A percentile compares a stretch with the other conserved stretches of the same genome.
phyloP scores from a whole-genome alignment of 257 asterid species.

The Primulina eburnea region DNA sequence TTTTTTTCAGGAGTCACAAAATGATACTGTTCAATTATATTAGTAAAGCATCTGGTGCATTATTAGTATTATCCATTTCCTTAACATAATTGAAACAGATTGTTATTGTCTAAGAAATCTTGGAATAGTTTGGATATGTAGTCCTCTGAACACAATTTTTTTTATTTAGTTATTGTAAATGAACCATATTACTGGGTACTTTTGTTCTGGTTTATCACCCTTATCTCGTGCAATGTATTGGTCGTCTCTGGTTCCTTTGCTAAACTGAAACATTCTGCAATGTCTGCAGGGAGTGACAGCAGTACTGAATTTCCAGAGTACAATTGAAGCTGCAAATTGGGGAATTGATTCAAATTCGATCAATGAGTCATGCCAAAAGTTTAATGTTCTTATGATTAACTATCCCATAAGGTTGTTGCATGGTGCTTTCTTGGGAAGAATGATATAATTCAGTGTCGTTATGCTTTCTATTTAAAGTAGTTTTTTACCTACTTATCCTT shows the following conservation, averaged over 20 bases:
- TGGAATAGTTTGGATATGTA: not conserved
- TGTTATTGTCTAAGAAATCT: not conserved
- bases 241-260: slow-evolving; percentile 26
- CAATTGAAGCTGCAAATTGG: slow-evolving; percentile 83
- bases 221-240: slow-evolving; percentile 10
- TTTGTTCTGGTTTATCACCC: slow-evolving; percentile 9
- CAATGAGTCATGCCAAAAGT: slow-evolving; percentile 76
- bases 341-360: slow-evolving; percentile 65
- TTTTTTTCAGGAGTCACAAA: not conserved
- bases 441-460: slow-evolving; percentile 3
- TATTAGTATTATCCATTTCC: slow-evolving; percentile 1
- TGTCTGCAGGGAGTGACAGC: slow-evolving; percentile 85
- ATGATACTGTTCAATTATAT: not conserved
- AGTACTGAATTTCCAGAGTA: slow-evolving; percentile 89
- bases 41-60: not conserved
- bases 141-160: not conserved
- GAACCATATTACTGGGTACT: not conserved
- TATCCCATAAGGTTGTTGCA: slow-evolving; percentile 74
- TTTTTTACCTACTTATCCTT: not conserved
- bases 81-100: not conserved
- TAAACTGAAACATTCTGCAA: slow-evolving; percentile 30
- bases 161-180: not conserved
- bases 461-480: not conserved
- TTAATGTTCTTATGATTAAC: slow-evolving; percentile 78
- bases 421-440: slow-evolving; percentile 8